phyloP scores from a whole-genome alignment of 2,329 filamentous ascomycete species.

The Pseudovirgaria hyperparasitica region DNA sequence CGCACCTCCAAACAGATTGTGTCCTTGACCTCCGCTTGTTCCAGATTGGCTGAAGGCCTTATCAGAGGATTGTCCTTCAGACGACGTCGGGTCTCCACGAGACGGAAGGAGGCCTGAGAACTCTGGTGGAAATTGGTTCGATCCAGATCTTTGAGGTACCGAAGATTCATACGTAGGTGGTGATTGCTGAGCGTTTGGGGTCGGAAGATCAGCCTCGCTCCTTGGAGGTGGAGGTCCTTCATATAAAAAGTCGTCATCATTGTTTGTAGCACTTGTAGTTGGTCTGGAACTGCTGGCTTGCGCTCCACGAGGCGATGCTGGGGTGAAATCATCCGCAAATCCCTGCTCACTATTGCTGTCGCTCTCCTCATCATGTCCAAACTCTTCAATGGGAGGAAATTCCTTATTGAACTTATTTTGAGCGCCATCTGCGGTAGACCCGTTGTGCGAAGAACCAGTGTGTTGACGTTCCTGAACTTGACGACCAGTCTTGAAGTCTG shows the following conservation, averaged over 20 bases:
- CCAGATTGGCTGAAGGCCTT: slow-evolving; percentile 20
- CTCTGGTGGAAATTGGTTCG: slow-evolving; percentile 39
- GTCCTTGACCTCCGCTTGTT: slow-evolving; percentile 23
- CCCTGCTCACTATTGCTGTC: slow-evolving; percentile 56
- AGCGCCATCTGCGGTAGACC: slow-evolving; percentile 15
- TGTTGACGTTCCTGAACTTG: slow-evolving; percentile 34
- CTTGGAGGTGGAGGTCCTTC: slow-evolving; percentile 19
- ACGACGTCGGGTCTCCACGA: slow-evolving; percentile 37
- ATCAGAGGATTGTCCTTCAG: slow-evolving; percentile 21
- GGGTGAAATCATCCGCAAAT: slow-evolving; percentile 87
- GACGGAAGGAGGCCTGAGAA: slow-evolving; percentile 44
- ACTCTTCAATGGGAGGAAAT: slow-evolving; percentile 85
- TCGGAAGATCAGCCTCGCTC: slow-evolving; percentile 32
- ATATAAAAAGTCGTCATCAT: slow-evolving; percentile 20
- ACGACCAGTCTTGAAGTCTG: slow-evolving; percentile 49
- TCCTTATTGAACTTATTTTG: slow-evolving; percentile 53
- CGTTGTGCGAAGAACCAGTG: slow-evolving; percentile 17
- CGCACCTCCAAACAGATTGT: slow-evolving; percentile 25
- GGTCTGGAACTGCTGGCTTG: slow-evolving; percentile 22
- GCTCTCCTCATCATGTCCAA: slow-evolving; percentile 73
- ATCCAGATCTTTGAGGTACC: slow-evolving; percentile 15
- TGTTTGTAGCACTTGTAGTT: slow-evolving; percentile 9
- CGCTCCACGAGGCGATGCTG: slow-evolving; percentile 42
- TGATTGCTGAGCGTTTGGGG: slow-evolving; percentile 42
- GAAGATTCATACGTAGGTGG: slow-evolving; percentile 43